Conservation (phyloP, 2,329 filamentous ascomycete species). For the Trichoderma guizhouense region DNA sequence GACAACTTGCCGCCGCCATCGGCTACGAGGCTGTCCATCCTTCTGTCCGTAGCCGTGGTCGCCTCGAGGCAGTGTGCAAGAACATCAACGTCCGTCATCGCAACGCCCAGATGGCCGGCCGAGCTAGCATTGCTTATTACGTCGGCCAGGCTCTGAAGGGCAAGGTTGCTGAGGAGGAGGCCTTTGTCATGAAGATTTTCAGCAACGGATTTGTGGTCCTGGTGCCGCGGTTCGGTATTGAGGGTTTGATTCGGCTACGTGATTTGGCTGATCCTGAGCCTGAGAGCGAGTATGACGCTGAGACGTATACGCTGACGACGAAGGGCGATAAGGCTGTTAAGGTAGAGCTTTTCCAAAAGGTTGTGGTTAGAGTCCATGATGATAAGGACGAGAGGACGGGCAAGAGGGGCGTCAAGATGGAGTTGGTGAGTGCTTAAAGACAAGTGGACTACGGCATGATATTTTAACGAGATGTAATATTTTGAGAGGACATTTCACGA, state of each 20-base stretch:
- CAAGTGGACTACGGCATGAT: not conserved
- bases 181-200: slow-evolving; percentile 95
- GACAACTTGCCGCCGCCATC: slow-evolving; percentile 92
- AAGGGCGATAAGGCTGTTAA: slow-evolving; percentile 52
- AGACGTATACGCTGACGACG: slow-evolving; percentile 73
- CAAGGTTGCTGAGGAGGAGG: slow-evolving; percentile 73
- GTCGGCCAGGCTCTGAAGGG: slow-evolving; percentile 93
- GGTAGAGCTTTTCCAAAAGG: slow-evolving; percentile 88
- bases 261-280: slow-evolving; percentile 78
- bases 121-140: slow-evolving; percentile 95
- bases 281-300: slow-evolving; percentile 78
- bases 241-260: slow-evolving; percentile 80
- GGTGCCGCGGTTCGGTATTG: slow-evolving; percentile 92
- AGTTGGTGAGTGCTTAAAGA: slow-evolving; percentile 46
- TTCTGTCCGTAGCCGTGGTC: slow-evolving; percentile 73
- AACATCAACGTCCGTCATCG: slow-evolving; percentile 98
- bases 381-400: slow-evolving; percentile 94
- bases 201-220: slow-evolving; percentile 97
- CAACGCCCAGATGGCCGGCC: slow-evolving; percentile 92
- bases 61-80: slow-evolving; percentile 90
- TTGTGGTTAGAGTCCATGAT: slow-evolving; percentile 83
- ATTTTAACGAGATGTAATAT: not conserved
- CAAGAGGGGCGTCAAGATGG: slow-evolving; percentile 85
- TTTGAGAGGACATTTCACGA: not conserved
- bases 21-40: slow-evolving; percentile 85